Conservation (phyloP, 2,329 filamentous ascomycete species). For the Sarocladium strictum region DNA sequence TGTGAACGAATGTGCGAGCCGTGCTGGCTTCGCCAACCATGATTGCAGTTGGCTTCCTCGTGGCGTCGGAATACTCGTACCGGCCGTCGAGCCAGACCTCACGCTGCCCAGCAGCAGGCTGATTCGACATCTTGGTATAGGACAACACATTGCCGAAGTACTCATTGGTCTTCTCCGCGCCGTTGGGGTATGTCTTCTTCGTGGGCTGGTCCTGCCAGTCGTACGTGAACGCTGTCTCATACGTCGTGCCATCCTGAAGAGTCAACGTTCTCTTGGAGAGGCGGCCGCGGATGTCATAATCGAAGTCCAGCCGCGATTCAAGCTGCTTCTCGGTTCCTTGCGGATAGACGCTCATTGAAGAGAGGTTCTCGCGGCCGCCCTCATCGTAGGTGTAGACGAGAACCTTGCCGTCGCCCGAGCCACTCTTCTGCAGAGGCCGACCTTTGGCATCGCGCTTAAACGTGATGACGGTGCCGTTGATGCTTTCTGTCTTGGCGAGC, state of each 20-base stretch:
- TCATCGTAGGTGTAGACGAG: not conserved
- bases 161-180: not conserved
- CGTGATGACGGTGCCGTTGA: not conserved
- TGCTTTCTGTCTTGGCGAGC: not conserved
- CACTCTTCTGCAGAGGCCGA: not conserved
- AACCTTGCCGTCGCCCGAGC: not conserved
- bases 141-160: not conserved
- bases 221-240: not conserved
- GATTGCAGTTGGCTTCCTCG: no score
- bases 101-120: no score
- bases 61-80: no score
- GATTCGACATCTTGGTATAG: no score
- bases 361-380: not conserved
- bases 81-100: no score
- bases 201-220: conserved; percentile 5
- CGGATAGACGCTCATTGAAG: not conserved
- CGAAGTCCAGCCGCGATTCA: not conserved
- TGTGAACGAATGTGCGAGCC: not conserved
- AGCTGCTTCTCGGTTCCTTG: not conserved
- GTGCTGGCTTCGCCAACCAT: no score
- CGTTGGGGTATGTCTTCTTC: not conserved
- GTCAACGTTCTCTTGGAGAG: not conserved
- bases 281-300: not conserved
- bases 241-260: not conserved
- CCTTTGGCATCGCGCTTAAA: not conserved